Conservation (phyloP, 192 early-diverging fungal genomes). For the Linderina pennispora region DNA sequence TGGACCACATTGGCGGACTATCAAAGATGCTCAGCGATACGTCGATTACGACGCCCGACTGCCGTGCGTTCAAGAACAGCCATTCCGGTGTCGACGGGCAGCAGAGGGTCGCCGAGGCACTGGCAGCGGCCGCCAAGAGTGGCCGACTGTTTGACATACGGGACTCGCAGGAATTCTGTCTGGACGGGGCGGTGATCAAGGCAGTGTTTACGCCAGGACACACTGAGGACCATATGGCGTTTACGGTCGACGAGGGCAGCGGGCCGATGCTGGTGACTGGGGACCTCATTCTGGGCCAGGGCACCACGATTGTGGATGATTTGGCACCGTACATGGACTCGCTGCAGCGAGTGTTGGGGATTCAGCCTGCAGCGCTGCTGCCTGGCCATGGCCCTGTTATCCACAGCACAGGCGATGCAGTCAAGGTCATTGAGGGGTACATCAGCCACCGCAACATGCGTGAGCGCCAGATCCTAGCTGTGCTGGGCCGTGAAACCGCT, state of each 20-base stretch:
- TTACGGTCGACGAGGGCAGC: slow-evolving; percentile 45
- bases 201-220: slow-evolving; percentile 80
- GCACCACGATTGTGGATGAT: slow-evolving; percentile 73
- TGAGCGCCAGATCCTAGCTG: slow-evolving; percentile 64
- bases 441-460: slow-evolving; percentile 70
- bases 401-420: slow-evolving; percentile 32
- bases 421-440: slow-evolving; percentile 62
- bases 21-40: slow-evolving; percentile 12
- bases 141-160: slow-evolving; percentile 18
- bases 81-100: not conserved
- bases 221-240: slow-evolving; percentile 68
- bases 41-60: slow-evolving; percentile 6
- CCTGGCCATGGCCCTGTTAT: slow-evolving; percentile 80
- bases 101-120: slow-evolving; percentile 1
- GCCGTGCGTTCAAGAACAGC: slow-evolving; percentile 23
- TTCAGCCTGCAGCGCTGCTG: slow-evolving; percentile 47
- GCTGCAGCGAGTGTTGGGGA: slow-evolving; percentile 45
- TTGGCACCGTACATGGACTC: slow-evolving; percentile 64
- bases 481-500: slow-evolving; percentile 13
- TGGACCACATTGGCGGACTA: slow-evolving; percentile 73
- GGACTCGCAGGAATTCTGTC: slow-evolving; percentile 58
- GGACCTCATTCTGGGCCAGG: slow-evolving; percentile 80
- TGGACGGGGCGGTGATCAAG: slow-evolving; percentile 53
- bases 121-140: not conserved
- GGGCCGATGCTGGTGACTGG: slow-evolving; percentile 57